Base-by-base conservation (phyloP, 495 filamentous ascomycete species). In the Podospora pseudoanserina region DNA sequence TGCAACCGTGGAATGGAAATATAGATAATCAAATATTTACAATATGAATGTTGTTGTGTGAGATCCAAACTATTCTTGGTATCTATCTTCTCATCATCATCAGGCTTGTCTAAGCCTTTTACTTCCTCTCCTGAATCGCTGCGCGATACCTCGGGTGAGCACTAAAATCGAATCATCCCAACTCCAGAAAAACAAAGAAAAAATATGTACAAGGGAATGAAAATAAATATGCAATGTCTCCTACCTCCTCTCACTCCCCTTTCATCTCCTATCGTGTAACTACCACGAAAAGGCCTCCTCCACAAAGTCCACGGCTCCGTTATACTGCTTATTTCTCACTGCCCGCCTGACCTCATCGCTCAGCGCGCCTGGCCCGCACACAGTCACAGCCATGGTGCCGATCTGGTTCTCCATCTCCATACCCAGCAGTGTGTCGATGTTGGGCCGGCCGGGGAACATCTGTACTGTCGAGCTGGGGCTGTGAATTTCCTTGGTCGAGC, bases 281-380 rank as follows among this genome's bases (percentile, higher is more conserved):
- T 84, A 92, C 91, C 91, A 94, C 16, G 91, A 94, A 80, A 99
- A 99, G 58, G 92, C 91, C 82, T 99, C 95, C 77, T 99, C 95
- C 26, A 94, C 84, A 79, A 98, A 97, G 77, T 97, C 93, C 19
- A 98, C 82, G 34, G 83, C 86, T 23, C 86, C 88, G 4, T 85
- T 84, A 63, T 87, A 83, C 61, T 91, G 87, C 71, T 86, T 83
- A 49, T 79, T 81, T 64, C 95, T 82, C 20, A 91, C 86, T 20
- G 92, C 92, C 23, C 81, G 80, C 27, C 95, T 74, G 0, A 98
- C 96, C 68, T 93, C 90, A 79, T 99, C 95, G 32, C 90, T 91
- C 77, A 98, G 90, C 2, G 89, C 89, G 11, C 95, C 95, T 58
- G 92, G 91, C 11, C 94, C 95, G 79, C 95, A 99, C 19, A 96